Evolutionary conservation across 164 flowering plant species (phyloP).

Genomic region (Vitis cinerea): DNA sequence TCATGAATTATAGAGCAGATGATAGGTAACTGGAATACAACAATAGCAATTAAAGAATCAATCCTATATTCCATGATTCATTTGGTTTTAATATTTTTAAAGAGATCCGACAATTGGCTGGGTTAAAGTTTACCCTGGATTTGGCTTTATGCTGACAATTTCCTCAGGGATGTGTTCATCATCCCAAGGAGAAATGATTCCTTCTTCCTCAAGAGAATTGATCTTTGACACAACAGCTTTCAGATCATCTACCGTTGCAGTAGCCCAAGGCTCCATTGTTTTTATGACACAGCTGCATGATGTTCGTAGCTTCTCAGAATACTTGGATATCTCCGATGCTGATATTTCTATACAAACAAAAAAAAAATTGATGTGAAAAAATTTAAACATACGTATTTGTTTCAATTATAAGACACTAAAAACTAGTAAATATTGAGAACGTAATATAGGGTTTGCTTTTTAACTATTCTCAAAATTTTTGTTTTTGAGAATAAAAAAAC

Average conservation of each 20-base stretch:
- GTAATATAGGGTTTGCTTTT: too few relatives aligned
- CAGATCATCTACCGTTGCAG: constrained; percentile 64
- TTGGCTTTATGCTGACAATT: constrained; percentile 67
- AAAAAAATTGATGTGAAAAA: background rate
- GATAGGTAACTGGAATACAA: too few relatives aligned
- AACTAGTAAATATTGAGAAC: too few relatives aligned
- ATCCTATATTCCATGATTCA: too few relatives aligned
- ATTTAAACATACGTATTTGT: background rate
- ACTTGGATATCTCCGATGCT: constrained; percentile 68
- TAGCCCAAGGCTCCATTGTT: constrained; percentile 73
- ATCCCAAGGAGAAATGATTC: constrained; percentile 73
- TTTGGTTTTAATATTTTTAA: background rate
- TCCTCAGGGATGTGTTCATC: constrained; percentile 92
- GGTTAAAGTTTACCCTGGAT: constrained; percentile 63
- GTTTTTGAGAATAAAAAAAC: background rate
- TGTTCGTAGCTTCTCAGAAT: constrained; percentile 59
- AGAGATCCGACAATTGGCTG: background rate
- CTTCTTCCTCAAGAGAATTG: constrained; percentile 60
- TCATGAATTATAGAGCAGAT: too few relatives aligned
- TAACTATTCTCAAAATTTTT: background rate
- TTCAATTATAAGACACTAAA: background rate
- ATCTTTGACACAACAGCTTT: constrained; percentile 53
- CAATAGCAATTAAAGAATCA: too few relatives aligned
- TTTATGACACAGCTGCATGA: constrained; percentile 77
- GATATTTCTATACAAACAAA: constrained; percentile 52